Evolutionary conservation across 1,284 basidiomycete genomes (phyloP).

Genomic region (Gymnopus androsaceus): DNA sequence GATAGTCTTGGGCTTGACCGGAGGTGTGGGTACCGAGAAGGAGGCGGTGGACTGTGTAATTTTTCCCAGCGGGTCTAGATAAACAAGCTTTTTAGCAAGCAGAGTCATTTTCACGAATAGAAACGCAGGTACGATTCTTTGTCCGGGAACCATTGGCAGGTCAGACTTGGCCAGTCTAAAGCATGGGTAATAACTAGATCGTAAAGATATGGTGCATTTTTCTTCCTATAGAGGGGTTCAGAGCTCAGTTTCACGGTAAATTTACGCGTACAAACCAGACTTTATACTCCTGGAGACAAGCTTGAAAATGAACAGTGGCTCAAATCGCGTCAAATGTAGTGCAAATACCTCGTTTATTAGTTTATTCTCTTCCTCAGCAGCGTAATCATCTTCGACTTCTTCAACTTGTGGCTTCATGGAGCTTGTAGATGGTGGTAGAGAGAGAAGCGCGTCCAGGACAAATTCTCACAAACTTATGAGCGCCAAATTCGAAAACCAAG

Average conservation of each 20-base stretch:
- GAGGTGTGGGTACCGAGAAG: slow-evolving; percentile 98
- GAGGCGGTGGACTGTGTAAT: slow-evolving; percentile 91
- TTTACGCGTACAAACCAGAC: slow-evolving; percentile 55
- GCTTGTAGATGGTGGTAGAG: background rate
- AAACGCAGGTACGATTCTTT: slow-evolving; percentile 71
- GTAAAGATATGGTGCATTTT: slow-evolving; percentile 96
- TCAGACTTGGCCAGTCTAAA: slow-evolving; percentile 96
- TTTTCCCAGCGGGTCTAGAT: slow-evolving; percentile 78
- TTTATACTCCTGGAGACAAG: slow-evolving; percentile 70
- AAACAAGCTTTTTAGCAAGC: slow-evolving; percentile 1
- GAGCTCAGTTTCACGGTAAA: background rate
- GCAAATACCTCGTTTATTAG: slow-evolving; percentile 84
- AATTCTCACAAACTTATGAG: slow-evolving; percentile 17
- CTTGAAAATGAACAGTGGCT: slow-evolving; percentile 15
- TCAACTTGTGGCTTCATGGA: slow-evolving; percentile 68
- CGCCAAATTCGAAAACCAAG: no score
- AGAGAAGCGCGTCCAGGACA: background rate
- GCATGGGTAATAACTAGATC: slow-evolving; percentile 98
- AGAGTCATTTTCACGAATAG: background rate
- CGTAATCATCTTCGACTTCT: slow-evolving; percentile 79
- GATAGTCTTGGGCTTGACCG: slow-evolving; percentile 91
- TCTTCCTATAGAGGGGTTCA: slow-evolving; percentile 70
- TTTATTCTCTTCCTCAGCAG: slow-evolving; percentile 86
- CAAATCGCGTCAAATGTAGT: background rate
- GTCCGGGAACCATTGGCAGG: slow-evolving; percentile 99